These are phyloP conservation scores for Guyanaporus albipodus DNA, from an alignment of 768 basidiomycete genomes.

Conservation along the genomic window DNA sequence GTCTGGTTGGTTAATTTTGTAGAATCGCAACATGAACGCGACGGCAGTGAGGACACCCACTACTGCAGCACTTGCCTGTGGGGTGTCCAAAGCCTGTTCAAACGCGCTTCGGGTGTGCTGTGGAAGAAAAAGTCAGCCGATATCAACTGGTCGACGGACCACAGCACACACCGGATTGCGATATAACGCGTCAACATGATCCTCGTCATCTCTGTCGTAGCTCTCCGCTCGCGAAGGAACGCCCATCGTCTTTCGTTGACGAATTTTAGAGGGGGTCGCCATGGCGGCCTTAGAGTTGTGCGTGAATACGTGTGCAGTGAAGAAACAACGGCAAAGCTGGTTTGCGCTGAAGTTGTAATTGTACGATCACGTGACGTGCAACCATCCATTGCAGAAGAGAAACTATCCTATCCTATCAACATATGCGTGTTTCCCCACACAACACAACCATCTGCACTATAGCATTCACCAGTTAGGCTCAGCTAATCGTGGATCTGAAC, in stretches of 20 bases:
- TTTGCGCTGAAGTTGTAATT: slow-evolving; percentile 6
- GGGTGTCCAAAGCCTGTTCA: slow-evolving; percentile 61
- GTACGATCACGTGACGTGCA: slow-evolving; percentile 21
- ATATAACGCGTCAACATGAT: slow-evolving; percentile 47
- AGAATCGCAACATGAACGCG: slow-evolving; percentile 84
- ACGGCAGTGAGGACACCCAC: slow-evolving; percentile 63
- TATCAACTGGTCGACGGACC: too few relatives aligned
- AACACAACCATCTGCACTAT: not conserved
- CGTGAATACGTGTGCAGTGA: slow-evolving; percentile 4
- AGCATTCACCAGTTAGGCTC: not conserved
- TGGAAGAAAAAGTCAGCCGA: slow-evolving; percentile 19
- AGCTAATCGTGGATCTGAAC: slow-evolving; percentile 57
- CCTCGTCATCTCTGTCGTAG: slow-evolving; percentile 44
- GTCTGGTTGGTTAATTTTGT: slow-evolving; percentile 92
- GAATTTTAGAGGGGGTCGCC: slow-evolving; percentile 32
- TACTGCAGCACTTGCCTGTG: slow-evolving; percentile 57
- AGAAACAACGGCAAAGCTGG: not conserved
- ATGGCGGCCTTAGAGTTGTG: slow-evolving; percentile 18
- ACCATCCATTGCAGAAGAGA: too few relatives aligned
- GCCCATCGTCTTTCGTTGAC: slow-evolving; percentile 24
- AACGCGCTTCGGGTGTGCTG: slow-evolving; percentile 56
- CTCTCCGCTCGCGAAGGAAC: slow-evolving; percentile 18
- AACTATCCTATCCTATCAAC: too few relatives aligned
- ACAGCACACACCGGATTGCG: slow-evolving; percentile 44
- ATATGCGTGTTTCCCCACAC: too few relatives aligned